Evolutionary conservation across 345 rosid species (phyloP).

Genomic region (Citrus trifoliata): DNA sequence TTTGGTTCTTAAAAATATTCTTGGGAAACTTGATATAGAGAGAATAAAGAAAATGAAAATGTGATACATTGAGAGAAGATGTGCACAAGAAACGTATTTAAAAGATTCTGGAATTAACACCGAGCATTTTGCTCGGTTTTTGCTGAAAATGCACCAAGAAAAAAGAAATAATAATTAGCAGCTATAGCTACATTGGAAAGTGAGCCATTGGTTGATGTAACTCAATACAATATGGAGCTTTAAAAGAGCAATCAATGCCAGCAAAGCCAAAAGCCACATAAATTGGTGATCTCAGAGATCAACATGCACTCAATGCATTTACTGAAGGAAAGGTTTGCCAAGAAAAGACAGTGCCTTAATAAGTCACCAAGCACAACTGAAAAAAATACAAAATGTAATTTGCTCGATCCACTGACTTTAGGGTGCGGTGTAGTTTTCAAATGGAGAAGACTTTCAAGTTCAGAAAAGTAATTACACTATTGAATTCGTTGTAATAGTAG

Average conservation of each 20-base stretch:
- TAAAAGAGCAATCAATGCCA: background rate
- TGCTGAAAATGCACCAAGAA: no score
- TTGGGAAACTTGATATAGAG: background rate
- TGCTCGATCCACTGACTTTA: background rate
- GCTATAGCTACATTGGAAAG: background rate
- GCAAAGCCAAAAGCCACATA: background rate
- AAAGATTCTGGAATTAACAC: background rate
- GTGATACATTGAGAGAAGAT: no score
- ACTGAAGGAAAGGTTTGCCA: background rate
- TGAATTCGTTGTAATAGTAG: background rate
- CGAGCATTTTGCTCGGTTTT: background rate
- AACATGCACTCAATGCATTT: background rate
- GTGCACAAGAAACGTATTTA: no score
- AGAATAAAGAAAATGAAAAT: no score
- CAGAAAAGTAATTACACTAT: background rate
- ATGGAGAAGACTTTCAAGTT: background rate
- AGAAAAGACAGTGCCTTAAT: background rate
- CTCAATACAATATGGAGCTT: background rate
- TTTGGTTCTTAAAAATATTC: background rate
- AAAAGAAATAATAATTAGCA: no score
- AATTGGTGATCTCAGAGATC: background rate
- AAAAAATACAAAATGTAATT: background rate
- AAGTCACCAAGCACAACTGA: background rate
- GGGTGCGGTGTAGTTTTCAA: slow-evolving; percentile 1
- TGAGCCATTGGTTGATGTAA: background rate